Base-by-base conservation (phyloP, 331 rosid genomes). In the Phaseolus coccineus region DNA sequence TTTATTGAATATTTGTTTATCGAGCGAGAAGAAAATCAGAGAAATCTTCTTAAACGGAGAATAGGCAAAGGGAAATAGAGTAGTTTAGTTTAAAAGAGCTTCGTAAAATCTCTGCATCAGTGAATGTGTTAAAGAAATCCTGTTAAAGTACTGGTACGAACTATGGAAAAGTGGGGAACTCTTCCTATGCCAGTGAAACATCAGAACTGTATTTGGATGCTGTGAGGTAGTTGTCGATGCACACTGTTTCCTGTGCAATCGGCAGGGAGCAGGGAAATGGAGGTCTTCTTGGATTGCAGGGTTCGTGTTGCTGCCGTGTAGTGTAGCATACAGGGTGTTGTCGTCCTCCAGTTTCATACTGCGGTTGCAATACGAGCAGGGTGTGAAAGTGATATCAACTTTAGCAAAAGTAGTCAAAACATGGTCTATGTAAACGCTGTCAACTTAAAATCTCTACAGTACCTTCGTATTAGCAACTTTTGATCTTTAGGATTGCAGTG, bases 401-500 rank as follows among this genome's bases (percentile, higher is more conserved):
- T 51, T 1, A 22, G 73, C 37, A 22, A 63, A 53, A 61, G 22
- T 51, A 62, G 51, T 50, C 15, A 48, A 81, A 74, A 30, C 19
- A 15, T 39, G 31, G 48, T 63, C 47, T 62, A 35, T 15, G 30
- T 35, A 27, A 73, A 69, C 51, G 27, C 47, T 31, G 42, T 56
- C 44, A 8, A 30, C 50, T 61, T 7, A 11, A 40, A 55, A 12
- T 76, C 69, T 33, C 51, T 51, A 51, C 46, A 77, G 63, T 30
- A 15, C 35, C 79, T 42, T 77, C 22, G 7, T 77, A 35, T 46
- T 31, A 44, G 70, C 76, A 72, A 64, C 4, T 14, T 56, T 30
- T 72, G 47, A 70, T 71, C 69, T 65, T 64, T 27, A 31, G 64
- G 79, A 57, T 58, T 9, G 28, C 15, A 44, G 30, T 69, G 30